A percentile compares a stretch with the other conserved stretches of the same genome.
Conservation (phyloP, 257 asterid genomes). For the Rehmannia glutinosa region DNA sequence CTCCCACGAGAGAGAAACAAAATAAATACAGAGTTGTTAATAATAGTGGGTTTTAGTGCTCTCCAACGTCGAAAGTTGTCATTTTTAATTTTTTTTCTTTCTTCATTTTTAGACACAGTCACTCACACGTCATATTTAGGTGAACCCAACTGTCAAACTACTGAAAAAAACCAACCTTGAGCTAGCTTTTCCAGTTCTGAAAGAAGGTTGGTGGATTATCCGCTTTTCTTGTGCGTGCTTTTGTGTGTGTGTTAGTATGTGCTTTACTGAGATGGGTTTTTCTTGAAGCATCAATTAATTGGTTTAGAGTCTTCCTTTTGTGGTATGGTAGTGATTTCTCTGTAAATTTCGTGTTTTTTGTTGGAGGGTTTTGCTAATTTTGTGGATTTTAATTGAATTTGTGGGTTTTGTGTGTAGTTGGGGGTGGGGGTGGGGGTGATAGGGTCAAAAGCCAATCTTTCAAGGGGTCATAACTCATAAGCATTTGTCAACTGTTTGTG, state of each 20-base stretch:
- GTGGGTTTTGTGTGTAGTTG: too few species aligned
- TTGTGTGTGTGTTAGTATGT: neutral
- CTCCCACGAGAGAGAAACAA: slow-evolving; percentile 18
- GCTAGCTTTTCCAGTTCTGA: slow-evolving; percentile 8
- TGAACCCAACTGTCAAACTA: slow-evolving; percentile 33
- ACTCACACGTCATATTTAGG: slow-evolving; percentile 26
- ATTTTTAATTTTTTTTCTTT: slow-evolving; percentile 7
- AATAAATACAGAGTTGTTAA: slow-evolving; percentile 5
- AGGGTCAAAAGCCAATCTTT: neutral
- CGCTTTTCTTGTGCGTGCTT: neutral
- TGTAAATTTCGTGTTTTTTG: neutral
- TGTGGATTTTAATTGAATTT: slow-evolving; percentile 8
- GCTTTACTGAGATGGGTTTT: neutral
- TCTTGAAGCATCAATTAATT: neutral
- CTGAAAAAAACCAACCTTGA: neutral
- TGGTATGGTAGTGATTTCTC: neutral
- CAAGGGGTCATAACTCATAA: too few species aligned
- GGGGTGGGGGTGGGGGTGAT: slow-evolving; percentile 2
- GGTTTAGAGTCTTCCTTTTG: neutral
- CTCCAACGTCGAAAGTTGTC: slow-evolving; percentile 36
- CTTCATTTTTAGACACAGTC: slow-evolving; percentile 15
- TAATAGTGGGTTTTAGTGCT: slow-evolving; percentile 36
- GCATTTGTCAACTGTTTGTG: too few species aligned
- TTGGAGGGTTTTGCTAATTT: slow-evolving; percentile 7
- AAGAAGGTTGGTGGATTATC: slow-evolving; percentile 23